Evolutionary conservation across 306 rosid genomes (phyloP).

Genomic region (Acacia melanoxylon): DNA sequence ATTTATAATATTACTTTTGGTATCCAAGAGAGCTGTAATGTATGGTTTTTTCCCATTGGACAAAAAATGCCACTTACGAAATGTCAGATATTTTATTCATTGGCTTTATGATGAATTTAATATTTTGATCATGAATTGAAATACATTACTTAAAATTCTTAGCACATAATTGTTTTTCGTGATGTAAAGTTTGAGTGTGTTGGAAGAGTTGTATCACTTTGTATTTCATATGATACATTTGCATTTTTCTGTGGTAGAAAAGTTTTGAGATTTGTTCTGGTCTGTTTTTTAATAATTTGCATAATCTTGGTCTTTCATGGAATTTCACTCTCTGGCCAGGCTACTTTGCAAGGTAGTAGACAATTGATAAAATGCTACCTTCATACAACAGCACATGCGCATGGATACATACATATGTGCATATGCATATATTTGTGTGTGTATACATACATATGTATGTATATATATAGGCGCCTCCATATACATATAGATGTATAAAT

Average conservation of each 20-base stretch:
- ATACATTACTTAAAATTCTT: not conserved
- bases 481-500: not conserved
- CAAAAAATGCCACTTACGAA: not conserved
- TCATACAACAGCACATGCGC: not conserved
- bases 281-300: not conserved
- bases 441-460: too few species aligned
- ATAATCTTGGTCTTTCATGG: conserved; percentile 28
- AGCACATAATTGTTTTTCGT: not conserved
- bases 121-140: not conserved
- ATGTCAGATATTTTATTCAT: not conserved
- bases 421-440: not conserved
- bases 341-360: conserved; percentile 49
- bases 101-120: not conserved
- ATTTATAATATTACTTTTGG: not conserved
- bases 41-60: not conserved
- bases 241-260: not conserved
- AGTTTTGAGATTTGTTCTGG: not conserved
- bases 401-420: not conserved
- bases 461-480: not conserved
- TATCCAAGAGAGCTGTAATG: not conserved
- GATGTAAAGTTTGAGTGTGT: not conserved
- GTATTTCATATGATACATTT: not conserved
- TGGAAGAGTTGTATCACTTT: not conserved
- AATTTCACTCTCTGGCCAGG: conserved; percentile 45
- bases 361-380: not conserved